Evolutionary conservation across 2,329 filamentous ascomycete genomes (phyloP).

Genomic region (Epichloe bromicola): DNA sequence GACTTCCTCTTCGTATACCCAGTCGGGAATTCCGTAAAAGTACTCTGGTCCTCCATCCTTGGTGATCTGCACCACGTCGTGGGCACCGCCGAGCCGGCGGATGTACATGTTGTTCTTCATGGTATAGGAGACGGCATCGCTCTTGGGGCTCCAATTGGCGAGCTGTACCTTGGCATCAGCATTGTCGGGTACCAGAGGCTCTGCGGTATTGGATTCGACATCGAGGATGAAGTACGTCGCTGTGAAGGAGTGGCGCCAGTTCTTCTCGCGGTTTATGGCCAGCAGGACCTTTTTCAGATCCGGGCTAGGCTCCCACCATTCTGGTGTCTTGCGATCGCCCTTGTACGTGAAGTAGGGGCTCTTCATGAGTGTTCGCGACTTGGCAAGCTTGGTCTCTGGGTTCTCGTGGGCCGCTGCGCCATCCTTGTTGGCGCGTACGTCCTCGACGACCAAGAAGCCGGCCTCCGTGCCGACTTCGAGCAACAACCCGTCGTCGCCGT

Average conservation of each 20-base stretch:
- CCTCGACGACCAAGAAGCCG: constrained; percentile 74
- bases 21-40: constrained; percentile 94
- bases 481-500: constrained; percentile 72
- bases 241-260: constrained; percentile 84
- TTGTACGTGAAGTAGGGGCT: constrained; percentile 46
- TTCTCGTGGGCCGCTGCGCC: constrained; percentile 21
- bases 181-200: constrained; percentile 63
- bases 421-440: constrained; percentile 47
- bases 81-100: constrained; percentile 42
- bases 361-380: constrained; percentile 65
- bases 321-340: constrained; percentile 41
- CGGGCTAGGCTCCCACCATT: constrained; percentile 59
- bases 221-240: constrained; percentile 88
- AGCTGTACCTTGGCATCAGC: constrained; percentile 60
- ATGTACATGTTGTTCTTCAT: constrained; percentile 83
- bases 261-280: constrained; percentile 56
- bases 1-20: constrained; percentile 69
- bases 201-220: constrained; percentile 62
- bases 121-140: constrained; percentile 81
- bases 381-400: constrained; percentile 20
- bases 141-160: constrained; percentile 78
- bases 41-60: constrained; percentile 74
- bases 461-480: constrained; percentile 59
- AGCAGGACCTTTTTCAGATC: constrained; percentile 79
- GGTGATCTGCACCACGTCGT: constrained; percentile 60